These are phyloP conservation scores for Citrullus mucosospermus DNA, from an alignment of 306 rosid species.

Conservation along the genomic window DNA sequence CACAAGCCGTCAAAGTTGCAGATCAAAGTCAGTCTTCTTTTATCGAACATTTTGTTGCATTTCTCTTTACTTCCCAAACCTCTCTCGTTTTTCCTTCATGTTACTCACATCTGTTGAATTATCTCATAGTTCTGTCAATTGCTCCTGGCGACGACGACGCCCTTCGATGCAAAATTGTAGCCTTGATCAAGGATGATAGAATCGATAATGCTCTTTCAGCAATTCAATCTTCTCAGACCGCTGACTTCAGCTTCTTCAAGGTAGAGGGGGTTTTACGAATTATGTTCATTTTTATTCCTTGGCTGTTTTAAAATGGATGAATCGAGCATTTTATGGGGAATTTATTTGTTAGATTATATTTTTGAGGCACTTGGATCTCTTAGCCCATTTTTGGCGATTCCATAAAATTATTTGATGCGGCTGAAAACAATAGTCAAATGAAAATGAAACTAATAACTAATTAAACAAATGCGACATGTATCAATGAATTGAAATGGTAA, in stretches of 20 bases:
- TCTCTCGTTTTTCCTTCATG: background rate
- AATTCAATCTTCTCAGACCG: slow-evolving; percentile 34
- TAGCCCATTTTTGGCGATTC: background rate
- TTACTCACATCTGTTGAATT: background rate
- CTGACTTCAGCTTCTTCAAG: slow-evolving; percentile 66
- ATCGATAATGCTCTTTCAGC: slow-evolving; percentile 48
- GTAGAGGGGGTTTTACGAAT: background rate
- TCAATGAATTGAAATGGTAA: background rate
- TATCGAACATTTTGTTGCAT: background rate
- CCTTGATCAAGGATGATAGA: slow-evolving; percentile 54
- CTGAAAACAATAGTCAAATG: background rate
- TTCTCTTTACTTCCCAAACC: background rate
- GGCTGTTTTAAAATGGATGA: background rate
- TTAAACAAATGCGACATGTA: background rate
- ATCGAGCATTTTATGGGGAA: background rate
- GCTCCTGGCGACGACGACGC: slow-evolving; percentile 77
- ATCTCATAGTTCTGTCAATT: slow-evolving; percentile 45
- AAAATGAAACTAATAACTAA: background rate
- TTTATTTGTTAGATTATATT: background rate
- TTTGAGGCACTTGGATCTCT: background rate
- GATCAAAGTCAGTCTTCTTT: slow-evolving; percentile 54
- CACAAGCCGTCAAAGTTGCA: slow-evolving; percentile 63
- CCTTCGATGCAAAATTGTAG: slow-evolving; percentile 72
- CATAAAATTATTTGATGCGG: background rate
- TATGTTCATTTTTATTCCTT: background rate